Evolutionary conservation across 495 filamentous ascomycete genomes (phyloP), one percentile per base, ranked within the genome.

Genomic region (Neurospora africana): DNA sequence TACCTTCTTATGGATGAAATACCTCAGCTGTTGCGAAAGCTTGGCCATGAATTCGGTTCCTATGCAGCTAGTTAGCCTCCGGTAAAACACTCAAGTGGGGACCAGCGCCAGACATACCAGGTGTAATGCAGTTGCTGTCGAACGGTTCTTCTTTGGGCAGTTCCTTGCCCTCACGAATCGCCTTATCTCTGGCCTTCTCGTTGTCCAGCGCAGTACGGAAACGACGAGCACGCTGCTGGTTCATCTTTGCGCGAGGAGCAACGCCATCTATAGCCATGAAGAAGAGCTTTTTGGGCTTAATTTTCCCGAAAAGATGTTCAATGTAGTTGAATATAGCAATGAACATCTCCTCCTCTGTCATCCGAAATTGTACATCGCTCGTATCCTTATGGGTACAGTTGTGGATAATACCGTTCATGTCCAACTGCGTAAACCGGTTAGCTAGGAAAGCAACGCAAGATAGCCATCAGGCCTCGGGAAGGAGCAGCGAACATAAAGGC

Each of bases 261-360:
- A 99, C 96, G 72, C 95, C 95, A 78, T 99, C 96, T 70, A 99
- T 93, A 11, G 96, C 96, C 96, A 99, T 98, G 83, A 97, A 99
- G 81, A 99, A 99, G 15, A 99, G 87, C 83, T 97, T 89, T 83
- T 97, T 94, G 3, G 96, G 96, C 80, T 97, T 98, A 74, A 99
- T 99, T 82, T 98, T 98, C 69, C 94, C 94, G 77, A 96, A 99
- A 11, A 99, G 83, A 84, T 99, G 96, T 81, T 99, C 96, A 74
- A 99, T 98, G 79, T 99, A 99, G 83, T 98, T 98, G 87, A 99
- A 99, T 73, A 99, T 99, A 30, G 92, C 91, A 74, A 98, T 98
- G 81, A 98, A 98, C 94, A 98, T 98, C 81, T 97, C 91, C 79
- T 98, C 96, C 79, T 99, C 96, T 67, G 90, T 93, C 86, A 99